phyloP scores from a whole-genome alignment of 2,329 filamentous ascomycete species.

The Colletotrichum abscissum region DNA sequence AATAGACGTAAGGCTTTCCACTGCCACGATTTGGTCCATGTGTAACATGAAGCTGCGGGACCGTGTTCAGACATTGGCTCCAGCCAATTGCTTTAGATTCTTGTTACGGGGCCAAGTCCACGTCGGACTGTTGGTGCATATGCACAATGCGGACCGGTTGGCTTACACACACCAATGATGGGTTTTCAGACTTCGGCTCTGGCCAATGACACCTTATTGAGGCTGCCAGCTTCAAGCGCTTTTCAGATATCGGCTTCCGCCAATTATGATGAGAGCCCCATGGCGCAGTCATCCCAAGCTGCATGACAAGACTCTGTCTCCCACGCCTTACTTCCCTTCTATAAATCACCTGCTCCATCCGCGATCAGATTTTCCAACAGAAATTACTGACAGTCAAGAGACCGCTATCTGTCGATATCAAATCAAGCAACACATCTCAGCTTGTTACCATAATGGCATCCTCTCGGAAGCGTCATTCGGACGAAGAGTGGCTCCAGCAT shows the following conservation, averaged over 20 bases:
- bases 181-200: neutral
- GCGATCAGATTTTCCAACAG: too few relatives aligned
- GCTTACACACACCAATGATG: neutral
- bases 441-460: neutral
- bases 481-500: neutral
- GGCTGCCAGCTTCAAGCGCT: neutral
- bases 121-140: neutral
- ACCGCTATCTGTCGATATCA: too few relatives aligned
- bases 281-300: neutral
- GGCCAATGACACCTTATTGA: neutral
- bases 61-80: neutral
- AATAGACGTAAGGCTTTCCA: neutral
- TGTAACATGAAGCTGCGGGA: neutral
- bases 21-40: neutral
- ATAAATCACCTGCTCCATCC: neutral
- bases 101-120: neutral
- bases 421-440: neutral
- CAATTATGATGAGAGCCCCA: neutral
- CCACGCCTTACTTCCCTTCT: neutral
- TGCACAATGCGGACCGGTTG: neutral
- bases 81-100: neutral
- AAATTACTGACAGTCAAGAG: too few relatives aligned
- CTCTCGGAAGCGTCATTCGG: neutral
- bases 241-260: constrained; percentile 6
- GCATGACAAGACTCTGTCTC: neutral